phyloP scores from a whole-genome alignment of 2,329 filamentous ascomycete species.

The Xylaria polymorpha region DNA sequence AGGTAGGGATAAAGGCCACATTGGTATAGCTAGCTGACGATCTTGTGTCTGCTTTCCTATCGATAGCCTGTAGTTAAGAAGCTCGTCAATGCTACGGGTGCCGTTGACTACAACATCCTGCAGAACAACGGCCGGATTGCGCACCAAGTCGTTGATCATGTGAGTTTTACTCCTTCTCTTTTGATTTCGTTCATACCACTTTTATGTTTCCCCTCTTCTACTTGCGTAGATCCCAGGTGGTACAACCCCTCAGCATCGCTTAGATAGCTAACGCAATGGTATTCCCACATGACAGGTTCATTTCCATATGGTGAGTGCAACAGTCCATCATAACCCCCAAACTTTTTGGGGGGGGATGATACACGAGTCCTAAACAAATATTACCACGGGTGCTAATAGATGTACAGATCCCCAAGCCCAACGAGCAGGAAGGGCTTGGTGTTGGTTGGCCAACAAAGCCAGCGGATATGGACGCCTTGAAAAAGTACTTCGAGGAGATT shows the following conservation, averaged over 20 bases:
- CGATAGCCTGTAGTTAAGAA: constrained; percentile 82
- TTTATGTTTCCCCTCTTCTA: background rate
- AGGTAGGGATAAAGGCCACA: background rate
- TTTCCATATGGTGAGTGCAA: constrained; percentile 82
- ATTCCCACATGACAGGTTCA: constrained; percentile 71
- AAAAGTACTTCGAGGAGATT: constrained; percentile 82
- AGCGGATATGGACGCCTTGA: constrained; percentile 84
- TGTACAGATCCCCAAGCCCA: constrained; percentile 90
- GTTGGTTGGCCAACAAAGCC: constrained; percentile 82
- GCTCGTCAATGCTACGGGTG: constrained; percentile 80
- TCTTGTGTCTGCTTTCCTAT: background rate
- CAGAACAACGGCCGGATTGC: constrained; percentile 96
- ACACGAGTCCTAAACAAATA: background rate
- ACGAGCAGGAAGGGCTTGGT: constrained; percentile 79
- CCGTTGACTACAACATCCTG: constrained; percentile 88
- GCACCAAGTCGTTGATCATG: constrained; percentile 93
- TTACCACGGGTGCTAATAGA: background rate
- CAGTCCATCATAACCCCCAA: background rate
- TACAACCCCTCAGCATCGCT: background rate
- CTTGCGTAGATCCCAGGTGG: background rate
- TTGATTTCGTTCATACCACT: background rate
- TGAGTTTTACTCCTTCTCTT: constrained; percentile 58
- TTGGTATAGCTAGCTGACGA: constrained; percentile 12
- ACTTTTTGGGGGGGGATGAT: background rate
- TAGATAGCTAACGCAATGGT: constrained; percentile 13